Conservation (phyloP, 176 grass and related monocot genomes). For the Areca catechu region DNA sequence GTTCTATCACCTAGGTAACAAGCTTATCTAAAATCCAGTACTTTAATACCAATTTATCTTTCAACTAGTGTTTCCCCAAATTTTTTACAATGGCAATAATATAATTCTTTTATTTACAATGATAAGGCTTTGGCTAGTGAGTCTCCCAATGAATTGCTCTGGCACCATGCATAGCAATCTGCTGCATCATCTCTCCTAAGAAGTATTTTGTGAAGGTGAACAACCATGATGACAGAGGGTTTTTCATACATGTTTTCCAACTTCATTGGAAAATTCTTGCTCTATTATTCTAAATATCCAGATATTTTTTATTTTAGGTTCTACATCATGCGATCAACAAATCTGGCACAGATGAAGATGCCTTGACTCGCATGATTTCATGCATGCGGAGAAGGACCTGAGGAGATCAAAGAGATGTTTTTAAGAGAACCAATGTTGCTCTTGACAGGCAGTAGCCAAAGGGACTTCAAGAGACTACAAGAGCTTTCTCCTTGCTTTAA, state of each 20-base stretch:
- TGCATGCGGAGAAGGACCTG: too few species aligned
- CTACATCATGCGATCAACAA: conserved; percentile 33
- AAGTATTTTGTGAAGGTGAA: conserved; percentile 65
- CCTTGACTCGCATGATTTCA: too few species aligned
- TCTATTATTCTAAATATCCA: too few species aligned
- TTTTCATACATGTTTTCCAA: too few species aligned
- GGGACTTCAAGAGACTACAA: too few species aligned
- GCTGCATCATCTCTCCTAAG: conserved; percentile 32
- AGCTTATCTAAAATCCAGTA: not conserved
- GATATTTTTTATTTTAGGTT: conserved; percentile 18
- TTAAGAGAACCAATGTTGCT: too few species aligned
- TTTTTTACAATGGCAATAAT: not conserved
- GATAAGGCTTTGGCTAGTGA: conserved; percentile 37
- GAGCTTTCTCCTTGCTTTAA: too few species aligned
- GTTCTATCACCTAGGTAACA: conserved; percentile 57
- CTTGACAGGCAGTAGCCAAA: too few species aligned
- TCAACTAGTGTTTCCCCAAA: not conserved
- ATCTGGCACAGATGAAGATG: conserved; percentile 25
- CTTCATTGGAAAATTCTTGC: too few species aligned
- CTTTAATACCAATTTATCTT: too few species aligned
- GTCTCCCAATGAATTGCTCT: conserved; percentile 25
- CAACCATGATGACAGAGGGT: not conserved
- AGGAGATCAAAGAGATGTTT: too few species aligned
- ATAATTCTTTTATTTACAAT: conserved; percentile 3
- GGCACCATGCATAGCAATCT: conserved; percentile 28